Base-by-base conservation (phyloP, 2,329 filamentous ascomycete species). In the Trichoderma afroharzianum region DNA sequence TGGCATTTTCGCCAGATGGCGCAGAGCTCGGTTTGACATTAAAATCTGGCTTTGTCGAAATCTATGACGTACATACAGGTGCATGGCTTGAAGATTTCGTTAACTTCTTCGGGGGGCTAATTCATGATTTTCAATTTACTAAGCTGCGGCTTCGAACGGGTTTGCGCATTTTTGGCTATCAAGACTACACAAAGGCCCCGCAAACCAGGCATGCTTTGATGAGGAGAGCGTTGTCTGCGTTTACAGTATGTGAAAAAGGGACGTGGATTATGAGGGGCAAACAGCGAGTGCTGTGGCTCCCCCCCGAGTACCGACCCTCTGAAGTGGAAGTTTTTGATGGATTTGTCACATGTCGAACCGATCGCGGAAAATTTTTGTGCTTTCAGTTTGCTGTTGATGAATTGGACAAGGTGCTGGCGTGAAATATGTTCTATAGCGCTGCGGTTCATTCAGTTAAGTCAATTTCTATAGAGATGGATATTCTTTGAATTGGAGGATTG, bases 281-380 rank as follows among this genome's bases (percentile, higher is more conserved):
- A 21, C 1, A 67, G 50, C 47, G 63, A 9, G 30, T 57, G 32
- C 15, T 57, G 9, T 67, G 63, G 63, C 63, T 57, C 3, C 63
- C 30, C 7, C 50, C 4, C 11, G 32, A 67, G 15, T 67, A 67
- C 30, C 63, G 63, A 14, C 21, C 43, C 1, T 18, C 4, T 9
- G 1, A 0, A n/a, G 24, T 39, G 14, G 47, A 7, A 55, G 6
- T n/a, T 8, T 8, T 15, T 15, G 30, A 57, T 21, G 47, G 15
- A 12, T 28, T 36, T 66, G 15, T 66, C 2, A n/a, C 14, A 7
- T 26, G 4, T 6, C 4, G 0, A 18, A 6, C 5, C 15, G 11
- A 26, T 12, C 15, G 2, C 3, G 8, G 9, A 66, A 0, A 2
- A 2, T 21, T 43, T n/a, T 15, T 1, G 4, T 12, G 2, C 15